Base-by-base conservation (phyloP, 2,329 filamentous ascomycete species). In the Microsporum ferrugineum region DNA sequence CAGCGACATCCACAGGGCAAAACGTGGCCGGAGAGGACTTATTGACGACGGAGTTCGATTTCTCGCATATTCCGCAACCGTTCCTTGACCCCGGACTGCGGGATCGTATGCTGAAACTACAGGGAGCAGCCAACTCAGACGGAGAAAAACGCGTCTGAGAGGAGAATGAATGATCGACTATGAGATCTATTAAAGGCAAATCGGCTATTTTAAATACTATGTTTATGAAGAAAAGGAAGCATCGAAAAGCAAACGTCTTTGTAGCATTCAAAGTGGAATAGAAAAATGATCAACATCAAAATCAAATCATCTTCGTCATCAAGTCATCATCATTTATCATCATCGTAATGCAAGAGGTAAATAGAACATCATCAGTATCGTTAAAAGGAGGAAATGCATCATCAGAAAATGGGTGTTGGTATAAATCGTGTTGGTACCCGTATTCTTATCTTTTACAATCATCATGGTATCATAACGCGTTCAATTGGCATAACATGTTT, bases 21-120 rank as follows among this genome's bases (percentile, higher is more conserved):
- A 17, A 17, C 17, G 17, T 17, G 17, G 17, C 14, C 7, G 12
- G 17, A 12, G 2, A 43, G 17, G 57, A 49, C 4, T 10, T 47
- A n/a, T 27, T 29, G 27, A 57, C 61, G 31, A 61, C 62, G 12
- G 63, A 65, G 58, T 65, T 66, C 57, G 61, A 65, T 39, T 62
- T 60, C 6, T 65, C 63, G 1, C 57, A 43, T 8, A 56, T 55
- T 6, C 63, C 61, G 7, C 65, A 66, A 43, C 65, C 65, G 1
- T 66, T 66, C 49, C 57, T 66, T 2, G 63, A 66, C 27, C 49
- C 49, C 3, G 49, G 29, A 2, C 27, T 53, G 49, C 49, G 17
- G 14, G 49, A 31, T 8, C 49, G 49, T 23, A 31, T 53, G 27
- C 49, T 31, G 31, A 53, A 34, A 17, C 49, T 33, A 33, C 49